phyloP scores from a whole-genome alignment of 208 protist genomes.

The Trypanosoma theileri region DNA sequence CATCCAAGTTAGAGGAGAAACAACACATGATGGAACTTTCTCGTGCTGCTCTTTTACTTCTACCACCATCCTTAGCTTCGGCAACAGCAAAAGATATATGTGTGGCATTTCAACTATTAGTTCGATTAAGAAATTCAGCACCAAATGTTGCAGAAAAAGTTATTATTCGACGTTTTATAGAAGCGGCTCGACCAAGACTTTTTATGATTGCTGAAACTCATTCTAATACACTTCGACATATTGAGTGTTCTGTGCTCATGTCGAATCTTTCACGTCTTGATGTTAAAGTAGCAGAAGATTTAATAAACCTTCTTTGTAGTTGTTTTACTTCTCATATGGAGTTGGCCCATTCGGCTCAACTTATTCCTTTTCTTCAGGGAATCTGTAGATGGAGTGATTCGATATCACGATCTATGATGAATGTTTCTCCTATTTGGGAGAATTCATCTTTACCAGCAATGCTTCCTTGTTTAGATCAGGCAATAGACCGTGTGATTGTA shows the following conservation, averaged over 20 bases:
- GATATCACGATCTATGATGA: neutral
- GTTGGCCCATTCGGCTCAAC: constrained; percentile 47
- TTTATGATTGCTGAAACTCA: constrained; percentile 53
- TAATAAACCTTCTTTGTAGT: constrained; percentile 67
- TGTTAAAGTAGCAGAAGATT: constrained; percentile 35
- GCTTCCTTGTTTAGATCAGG: constrained; percentile 21
- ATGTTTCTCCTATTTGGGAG: constrained; percentile 14
- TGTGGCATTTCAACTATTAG: constrained; percentile 42
- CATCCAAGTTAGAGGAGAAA: constrained; percentile 29
- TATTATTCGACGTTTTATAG: constrained; percentile 36
- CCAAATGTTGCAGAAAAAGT: constrained; percentile 18
- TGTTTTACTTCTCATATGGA: constrained; percentile 55
- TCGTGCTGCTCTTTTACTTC: constrained; percentile 8
- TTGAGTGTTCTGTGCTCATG: constrained; percentile 63
- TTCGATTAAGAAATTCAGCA: constrained; percentile 26
- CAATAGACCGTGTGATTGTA: constrained; percentile 17
- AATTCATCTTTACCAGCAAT: constrained; percentile 12
- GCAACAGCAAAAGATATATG: constrained; percentile 49
- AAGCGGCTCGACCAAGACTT: constrained; percentile 47
- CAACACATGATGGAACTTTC: constrained; percentile 10
- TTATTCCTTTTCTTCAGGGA: constrained; percentile 62
- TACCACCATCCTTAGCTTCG: constrained; percentile 27
- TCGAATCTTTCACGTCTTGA: constrained; percentile 59
- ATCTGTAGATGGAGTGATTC: constrained; percentile 23
- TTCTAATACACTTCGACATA: constrained; percentile 42